Conservation (phyloP, 495 filamentous ascomycete species). For the Neurospora sp. region DNA sequence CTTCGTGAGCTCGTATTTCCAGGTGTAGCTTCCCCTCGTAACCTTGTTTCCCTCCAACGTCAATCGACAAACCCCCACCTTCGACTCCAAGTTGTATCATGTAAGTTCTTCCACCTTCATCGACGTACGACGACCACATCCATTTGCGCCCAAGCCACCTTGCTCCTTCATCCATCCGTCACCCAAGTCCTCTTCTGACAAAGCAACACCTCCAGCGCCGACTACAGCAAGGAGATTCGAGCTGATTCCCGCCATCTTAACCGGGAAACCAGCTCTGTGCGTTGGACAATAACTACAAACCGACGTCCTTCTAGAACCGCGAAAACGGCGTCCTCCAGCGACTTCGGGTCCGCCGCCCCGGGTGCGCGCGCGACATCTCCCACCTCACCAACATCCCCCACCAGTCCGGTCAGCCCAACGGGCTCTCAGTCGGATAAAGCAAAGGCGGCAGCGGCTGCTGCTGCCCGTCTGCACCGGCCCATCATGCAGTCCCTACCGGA, state of each 20-base stretch:
- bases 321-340: slow-evolving; percentile 26
- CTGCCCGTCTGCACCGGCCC: slow-evolving; percentile 37
- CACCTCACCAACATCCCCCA: slow-evolving; percentile 25
- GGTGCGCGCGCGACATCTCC: slow-evolving; percentile 15
- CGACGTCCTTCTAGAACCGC: slow-evolving; percentile 18
- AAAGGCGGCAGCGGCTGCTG: slow-evolving; percentile 19
- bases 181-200: not conserved
- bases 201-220: not conserved
- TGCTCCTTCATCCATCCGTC: not conserved
- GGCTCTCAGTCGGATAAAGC: not conserved
- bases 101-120: not conserved
- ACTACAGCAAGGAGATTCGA: not conserved
- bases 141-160: not conserved
- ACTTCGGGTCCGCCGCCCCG: slow-evolving; percentile 15
- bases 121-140: not conserved
- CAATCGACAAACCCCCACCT: not conserved
- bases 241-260: not conserved
- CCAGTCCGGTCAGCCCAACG: slow-evolving; percentile 8
- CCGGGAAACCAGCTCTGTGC: not conserved
- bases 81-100: not conserved
- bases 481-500: slow-evolving; percentile 77
- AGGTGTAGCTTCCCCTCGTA: not conserved
- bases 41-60: not conserved
- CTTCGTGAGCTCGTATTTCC: not conserved
- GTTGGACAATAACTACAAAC: not conserved